Evolutionary conservation across 495 filamentous ascomycete species (phyloP).

Genomic region (Talaromyces stipitatus): DNA sequence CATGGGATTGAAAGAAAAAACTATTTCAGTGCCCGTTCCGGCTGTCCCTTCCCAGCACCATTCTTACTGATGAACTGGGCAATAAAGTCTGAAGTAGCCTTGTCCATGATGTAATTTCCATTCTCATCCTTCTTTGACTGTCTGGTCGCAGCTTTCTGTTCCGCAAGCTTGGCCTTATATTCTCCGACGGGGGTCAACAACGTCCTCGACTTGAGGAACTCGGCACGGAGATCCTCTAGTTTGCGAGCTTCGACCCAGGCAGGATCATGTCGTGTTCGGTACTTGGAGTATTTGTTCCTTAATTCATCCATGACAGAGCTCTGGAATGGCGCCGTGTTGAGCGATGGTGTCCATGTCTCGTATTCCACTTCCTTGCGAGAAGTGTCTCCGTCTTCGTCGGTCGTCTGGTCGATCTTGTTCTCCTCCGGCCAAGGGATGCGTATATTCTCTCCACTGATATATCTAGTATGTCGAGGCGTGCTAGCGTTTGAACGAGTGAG

Average conservation of each 20-base stretch:
- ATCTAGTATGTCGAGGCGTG: constrained; percentile 33
- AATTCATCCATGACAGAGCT: constrained; percentile 75
- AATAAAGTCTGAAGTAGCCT: constrained; percentile 28
- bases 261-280: constrained; percentile 71
- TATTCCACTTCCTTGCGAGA: constrained; percentile 67
- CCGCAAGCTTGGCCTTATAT: constrained; percentile 12
- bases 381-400: constrained; percentile 61
- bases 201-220: constrained; percentile 44
- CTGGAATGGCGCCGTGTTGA: constrained; percentile 68
- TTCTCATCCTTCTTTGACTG: constrained; percentile 22
- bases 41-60: constrained; percentile 11
- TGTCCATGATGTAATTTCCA: constrained; percentile 30
- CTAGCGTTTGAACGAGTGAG: constrained; percentile 24
- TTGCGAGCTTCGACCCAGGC: constrained; percentile 48
- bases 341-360: constrained; percentile 70
- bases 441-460: constrained; percentile 39
- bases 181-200: constrained; percentile 40
- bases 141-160: constrained; percentile 18
- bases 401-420: constrained; percentile 19
- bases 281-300: constrained; percentile 74
- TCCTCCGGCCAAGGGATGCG: constrained; percentile 67
- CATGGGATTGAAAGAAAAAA: background rate
- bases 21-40: background rate
- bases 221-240: constrained; percentile 49
- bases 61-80: constrained; percentile 23